A percentile compares a stretch with the other conserved stretches of the same genome.
Conservation (phyloP, 805 yeast species). For the Wickerhamomyces chambardii region DNA sequence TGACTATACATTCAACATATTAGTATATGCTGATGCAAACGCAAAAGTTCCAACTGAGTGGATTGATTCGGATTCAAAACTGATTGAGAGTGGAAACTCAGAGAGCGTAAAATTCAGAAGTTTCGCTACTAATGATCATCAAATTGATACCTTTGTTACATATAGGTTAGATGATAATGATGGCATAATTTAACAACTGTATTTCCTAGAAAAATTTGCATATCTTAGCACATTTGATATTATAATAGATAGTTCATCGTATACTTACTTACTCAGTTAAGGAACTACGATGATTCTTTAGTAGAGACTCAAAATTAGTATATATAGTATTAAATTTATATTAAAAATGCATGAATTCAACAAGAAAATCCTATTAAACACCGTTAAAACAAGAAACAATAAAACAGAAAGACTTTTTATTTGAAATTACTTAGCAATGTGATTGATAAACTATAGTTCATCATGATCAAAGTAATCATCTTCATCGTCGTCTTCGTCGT, state of each 20-base stretch:
- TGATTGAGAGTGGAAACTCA: slow-evolving; percentile 32
- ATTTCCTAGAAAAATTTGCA: no score
- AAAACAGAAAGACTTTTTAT: neutral
- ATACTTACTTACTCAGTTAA: no score
- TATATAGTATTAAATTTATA: no score
- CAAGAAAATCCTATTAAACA: no score
- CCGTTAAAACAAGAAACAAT: no score
- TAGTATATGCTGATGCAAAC: slow-evolving; percentile 70
- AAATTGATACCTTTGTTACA: slow-evolving; percentile 63
- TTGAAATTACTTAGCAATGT: no score
- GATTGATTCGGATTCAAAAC: slow-evolving; percentile 62
- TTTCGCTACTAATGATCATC: slow-evolving; percentile 60
- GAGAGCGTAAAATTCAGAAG: slow-evolving; percentile 66
- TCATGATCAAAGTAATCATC: slow-evolving; percentile 59
- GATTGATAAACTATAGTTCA: slow-evolving; percentile 35
- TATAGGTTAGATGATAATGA: slow-evolving; percentile 17
- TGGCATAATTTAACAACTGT: neutral
- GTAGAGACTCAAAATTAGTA: no score
- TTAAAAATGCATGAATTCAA: no score
- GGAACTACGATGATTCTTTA: no score
- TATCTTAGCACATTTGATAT: no score
- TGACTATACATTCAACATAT: slow-evolving; percentile 70
- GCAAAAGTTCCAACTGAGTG: slow-evolving; percentile 72
- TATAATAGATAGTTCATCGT: no score
- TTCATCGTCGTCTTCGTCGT: slow-evolving; percentile 45